Conservation (phyloP, 345 rosid species). For the Gossypium sturtianum region DNA sequence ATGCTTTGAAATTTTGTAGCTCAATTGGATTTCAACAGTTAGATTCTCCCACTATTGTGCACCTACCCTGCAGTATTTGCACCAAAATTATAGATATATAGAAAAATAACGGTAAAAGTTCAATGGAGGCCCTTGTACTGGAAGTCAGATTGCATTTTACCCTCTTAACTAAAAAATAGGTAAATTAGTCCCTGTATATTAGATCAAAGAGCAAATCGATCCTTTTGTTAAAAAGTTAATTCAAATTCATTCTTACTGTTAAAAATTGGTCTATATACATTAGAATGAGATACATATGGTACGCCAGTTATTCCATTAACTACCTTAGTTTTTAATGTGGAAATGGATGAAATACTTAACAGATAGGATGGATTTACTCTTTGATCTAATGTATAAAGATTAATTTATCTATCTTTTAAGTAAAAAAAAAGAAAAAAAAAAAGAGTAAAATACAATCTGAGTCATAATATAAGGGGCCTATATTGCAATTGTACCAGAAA, state of each 20-base stretch:
- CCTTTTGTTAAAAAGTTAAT: too few relatives aligned
- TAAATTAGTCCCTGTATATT: rapidly evolving
- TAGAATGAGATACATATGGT: too few relatives aligned
- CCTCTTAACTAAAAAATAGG: rapidly evolving
- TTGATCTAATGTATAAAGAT: too few relatives aligned
- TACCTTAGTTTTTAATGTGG: rapidly evolving
- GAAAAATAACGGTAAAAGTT: too few relatives aligned
- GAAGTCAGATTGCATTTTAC: rapidly evolving
- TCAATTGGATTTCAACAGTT: conserved; percentile 7
- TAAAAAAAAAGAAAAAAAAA: too few relatives aligned
- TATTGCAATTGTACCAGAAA: too few relatives aligned
- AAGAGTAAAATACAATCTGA: not conserved
- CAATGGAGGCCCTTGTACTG: rapidly evolving
- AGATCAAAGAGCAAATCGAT: rapidly evolving
- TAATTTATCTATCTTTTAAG: not conserved
- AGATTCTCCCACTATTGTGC: conserved; percentile 28
- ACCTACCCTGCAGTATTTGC: conserved; percentile 27
- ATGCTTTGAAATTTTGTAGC: not conserved
- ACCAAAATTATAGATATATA: not conserved
- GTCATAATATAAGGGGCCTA: too few relatives aligned
- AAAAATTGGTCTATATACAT: too few relatives aligned
- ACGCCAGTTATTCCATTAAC: too few relatives aligned
- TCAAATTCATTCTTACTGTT: too few relatives aligned
- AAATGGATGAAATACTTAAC: too few relatives aligned
- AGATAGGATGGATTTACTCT: too few relatives aligned